Base-by-base conservation (phyloP, 257 asterid species). In the Forsythia suspensa region DNA sequence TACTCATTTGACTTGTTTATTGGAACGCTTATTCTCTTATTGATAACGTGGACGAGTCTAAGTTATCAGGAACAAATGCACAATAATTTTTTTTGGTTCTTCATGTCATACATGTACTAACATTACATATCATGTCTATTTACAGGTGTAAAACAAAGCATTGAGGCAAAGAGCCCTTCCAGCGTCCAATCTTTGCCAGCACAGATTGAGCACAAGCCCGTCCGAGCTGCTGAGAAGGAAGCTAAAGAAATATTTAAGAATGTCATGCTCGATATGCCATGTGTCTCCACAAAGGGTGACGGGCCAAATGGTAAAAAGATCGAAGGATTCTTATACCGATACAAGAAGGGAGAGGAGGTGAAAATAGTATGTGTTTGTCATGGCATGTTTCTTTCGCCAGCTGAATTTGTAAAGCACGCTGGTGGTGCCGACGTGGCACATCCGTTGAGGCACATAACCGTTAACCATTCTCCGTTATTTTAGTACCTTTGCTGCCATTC, bases 401-500 rank as follows among this genome's bases (percentile, higher is more conserved):
- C 82, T 13, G 85, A 76, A 10, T 84, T 84, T 75, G 85, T 81
- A 18, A 82, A 76, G 83, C 85, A 84, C 57, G 81, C 74, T 1
- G 83, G 81, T 6, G 76, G 76, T 4, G 44, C 34, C 34, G 74
- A 77, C 16, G 73, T 77, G 18, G n/a, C 55, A 9, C 51, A 61
- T 21, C 79, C 79, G 10, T 13, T 75, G 40, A 75, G 13, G 72
- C 79, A 75, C 29, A 75, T 75, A 24, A 90, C 87, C 6, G 92
- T 93, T 41, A 90, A 83, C 82, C 90, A 94, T 46, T 82, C 84
- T 13, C 89, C 91, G 63, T 71, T 89, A 18, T 72, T 87, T 16
- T 24, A 3, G 37, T 61, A 24, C 38, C 69, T 20, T 3, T 21
- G 18, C 29, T n/a, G 24, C 29, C 20, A 8, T 1, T 29, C 39